Evolutionary conservation across 805 yeast genomes (phyloP), one percentile per base, ranked within the genome.

Genomic region (Saturnispora saitoi): DNA sequence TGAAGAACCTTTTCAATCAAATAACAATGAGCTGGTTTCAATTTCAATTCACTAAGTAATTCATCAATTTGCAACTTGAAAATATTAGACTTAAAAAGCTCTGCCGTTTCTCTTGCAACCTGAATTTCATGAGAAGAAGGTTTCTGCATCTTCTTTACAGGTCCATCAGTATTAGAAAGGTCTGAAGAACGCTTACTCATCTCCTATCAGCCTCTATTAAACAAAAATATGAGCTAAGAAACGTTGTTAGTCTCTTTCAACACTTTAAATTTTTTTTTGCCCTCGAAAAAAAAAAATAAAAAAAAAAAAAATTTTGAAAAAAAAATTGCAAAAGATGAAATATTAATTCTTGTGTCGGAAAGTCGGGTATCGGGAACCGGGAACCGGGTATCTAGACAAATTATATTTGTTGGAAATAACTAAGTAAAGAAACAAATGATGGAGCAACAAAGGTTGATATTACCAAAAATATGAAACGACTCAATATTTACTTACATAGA

Each of bases 21-120:
- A 45, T 76, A 62, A 40, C 83, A 75, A 58, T 83, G 81, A 15
- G 77, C 65, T 17, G 86, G 91, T 57, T 85, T 85, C 37, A 90
- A 64, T 56, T 79, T 77, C 37, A 91, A 77, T 65, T 91, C 98
- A 56, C 79, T 77, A 56, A 93, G 70, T 37, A 93, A 70, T 62
- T 90, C 98, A 66, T 90, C 98, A 52, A 93, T 89, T 69, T 93
- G 96, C 50, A 93, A 68, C 65, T 93, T 93, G 80, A 93, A 91
- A 48, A 93, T 89, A 66, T 90, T 93, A 8, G 96, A 88, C 61
- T 90, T 88, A 78, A 90, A 93, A 42, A 91, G 69, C 64, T 90
- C 97, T 1, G 95, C 93, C 1, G 97, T 86, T 64, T 90, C 97
- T 58, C 95, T 76, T 0, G 96, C 96, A 2, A 85, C 76, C 58